These are phyloP conservation scores for Backusella morwellensis DNA, from an alignment of 192 early-diverging fungal genomes.

Conservation along the genomic window DNA sequence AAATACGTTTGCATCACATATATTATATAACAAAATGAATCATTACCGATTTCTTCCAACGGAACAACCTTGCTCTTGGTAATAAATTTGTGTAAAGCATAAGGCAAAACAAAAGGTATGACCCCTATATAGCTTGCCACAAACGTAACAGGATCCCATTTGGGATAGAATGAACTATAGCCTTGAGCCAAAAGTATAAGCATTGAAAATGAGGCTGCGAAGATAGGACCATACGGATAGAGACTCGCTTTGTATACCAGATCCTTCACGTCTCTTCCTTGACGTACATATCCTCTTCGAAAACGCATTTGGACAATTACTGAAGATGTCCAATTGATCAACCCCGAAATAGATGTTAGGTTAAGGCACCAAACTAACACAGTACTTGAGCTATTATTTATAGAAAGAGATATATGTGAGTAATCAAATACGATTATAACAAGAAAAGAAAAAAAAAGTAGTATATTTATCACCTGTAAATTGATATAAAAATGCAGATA, in stretches of 20 bases:
- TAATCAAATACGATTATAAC: slow-evolving; percentile 49
- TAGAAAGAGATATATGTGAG: slow-evolving; percentile 20
- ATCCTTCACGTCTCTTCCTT: slow-evolving; percentile 56
- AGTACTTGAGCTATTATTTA: slow-evolving; percentile 71
- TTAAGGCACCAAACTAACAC: background rate
- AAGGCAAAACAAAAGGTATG: slow-evolving; percentile 55
- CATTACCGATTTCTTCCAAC: slow-evolving; percentile 52
- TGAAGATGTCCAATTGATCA: slow-evolving; percentile 79
- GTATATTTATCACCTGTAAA: slow-evolving; percentile 24
- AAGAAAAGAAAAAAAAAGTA: background rate
- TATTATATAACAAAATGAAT: background rate
- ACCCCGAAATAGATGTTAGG: slow-evolving; percentile 55
- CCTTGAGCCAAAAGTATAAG: slow-evolving; percentile 63
- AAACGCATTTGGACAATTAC: slow-evolving; percentile 74
- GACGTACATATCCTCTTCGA: slow-evolving; percentile 68
- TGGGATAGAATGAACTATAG: slow-evolving; percentile 47
- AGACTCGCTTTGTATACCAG: slow-evolving; percentile 67
- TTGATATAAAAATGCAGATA: slow-evolving; percentile 49
- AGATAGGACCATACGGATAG: slow-evolving; percentile 68
- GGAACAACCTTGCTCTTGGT: slow-evolving; percentile 46
- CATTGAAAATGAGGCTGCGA: slow-evolving; percentile 54
- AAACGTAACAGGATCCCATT: slow-evolving; percentile 51
- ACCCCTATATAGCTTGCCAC: slow-evolving; percentile 61
- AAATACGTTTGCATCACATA: background rate
- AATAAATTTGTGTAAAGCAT: slow-evolving; percentile 56